These are phyloP conservation scores for Stentor roeselii DNA, from an alignment of 73 alveolate species.

Conservation along the genomic window DNA sequence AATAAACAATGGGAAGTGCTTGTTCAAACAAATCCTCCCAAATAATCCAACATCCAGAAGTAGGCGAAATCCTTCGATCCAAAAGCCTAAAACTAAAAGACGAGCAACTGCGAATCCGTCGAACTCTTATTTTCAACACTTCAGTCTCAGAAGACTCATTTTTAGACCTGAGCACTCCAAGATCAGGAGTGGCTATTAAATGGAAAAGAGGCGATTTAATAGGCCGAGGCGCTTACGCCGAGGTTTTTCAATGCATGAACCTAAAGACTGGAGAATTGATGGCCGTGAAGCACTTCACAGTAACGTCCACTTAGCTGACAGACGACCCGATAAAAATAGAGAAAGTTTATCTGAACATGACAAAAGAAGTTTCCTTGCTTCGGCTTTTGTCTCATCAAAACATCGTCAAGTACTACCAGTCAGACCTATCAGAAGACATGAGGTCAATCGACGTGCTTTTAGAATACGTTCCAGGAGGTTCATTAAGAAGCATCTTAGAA, in stretches of 20 bases:
- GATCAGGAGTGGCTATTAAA: no score
- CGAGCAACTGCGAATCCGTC: no score
- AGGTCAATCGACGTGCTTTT: constrained; percentile 38
- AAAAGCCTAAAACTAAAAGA: no score
- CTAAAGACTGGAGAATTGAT: constrained; percentile 49
- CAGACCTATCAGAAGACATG: constrained; percentile 35
- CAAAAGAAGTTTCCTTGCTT: constrained; percentile 44
- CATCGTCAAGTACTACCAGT: constrained; percentile 41
- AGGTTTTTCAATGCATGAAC: constrained; percentile 74
- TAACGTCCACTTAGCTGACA: no score
- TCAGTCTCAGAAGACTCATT: no score
- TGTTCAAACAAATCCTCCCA: no score
- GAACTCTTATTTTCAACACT: no score
- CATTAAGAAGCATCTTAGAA: constrained; percentile 36
- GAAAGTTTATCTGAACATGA: constrained; percentile 35
- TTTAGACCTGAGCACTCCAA: no score
- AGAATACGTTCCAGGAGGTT: constrained; percentile 59
- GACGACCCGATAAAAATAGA: no score
- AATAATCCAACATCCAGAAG: no score
- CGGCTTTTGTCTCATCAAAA: constrained; percentile 35
- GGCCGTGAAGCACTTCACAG: constrained; percentile 66
- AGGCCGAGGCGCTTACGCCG: constrained; percentile 85
- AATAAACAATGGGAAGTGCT: no score
- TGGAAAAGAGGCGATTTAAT: constrained; percentile 49
- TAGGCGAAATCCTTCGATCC: no score